These are phyloP conservation scores for Malassezia equina DNA, from an alignment of 1,284 basidiomycete genomes.

Conservation along the genomic window DNA sequence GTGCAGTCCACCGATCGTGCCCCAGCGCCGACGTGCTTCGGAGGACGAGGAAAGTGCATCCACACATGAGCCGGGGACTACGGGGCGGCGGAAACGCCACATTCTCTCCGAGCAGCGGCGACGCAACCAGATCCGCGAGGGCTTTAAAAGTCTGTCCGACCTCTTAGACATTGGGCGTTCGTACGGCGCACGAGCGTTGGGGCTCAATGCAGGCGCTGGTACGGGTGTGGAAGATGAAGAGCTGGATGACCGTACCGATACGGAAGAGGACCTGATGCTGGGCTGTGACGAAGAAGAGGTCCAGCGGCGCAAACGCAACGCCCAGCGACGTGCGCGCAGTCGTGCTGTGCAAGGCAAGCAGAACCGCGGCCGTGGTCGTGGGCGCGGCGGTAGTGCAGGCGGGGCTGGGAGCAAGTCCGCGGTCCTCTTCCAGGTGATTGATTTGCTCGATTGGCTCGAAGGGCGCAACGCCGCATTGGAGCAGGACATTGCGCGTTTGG, in stretches of 20 bases:
- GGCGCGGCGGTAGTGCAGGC: constrained; percentile 41
- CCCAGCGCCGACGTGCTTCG: not conserved
- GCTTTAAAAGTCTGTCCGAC: constrained; percentile 43
- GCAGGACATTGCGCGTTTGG: constrained; percentile 29
- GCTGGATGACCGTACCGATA: constrained; percentile 37
- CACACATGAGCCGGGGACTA: not conserved
- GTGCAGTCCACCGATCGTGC: not conserved
- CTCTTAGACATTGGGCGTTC: constrained; percentile 40
- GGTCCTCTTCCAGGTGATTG: constrained; percentile 45
- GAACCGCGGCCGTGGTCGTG: constrained; percentile 23
- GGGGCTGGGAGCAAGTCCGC: constrained; percentile 43
- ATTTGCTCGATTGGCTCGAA: constrained; percentile 42
- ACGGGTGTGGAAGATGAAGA: constrained; percentile 46
- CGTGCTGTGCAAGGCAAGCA: constrained; percentile 1
- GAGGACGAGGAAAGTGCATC: not conserved
- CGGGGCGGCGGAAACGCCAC: constrained; percentile 11
- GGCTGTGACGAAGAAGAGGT: constrained; percentile 17
- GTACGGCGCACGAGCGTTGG: constrained; percentile 41
- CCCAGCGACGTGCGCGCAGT: constrained; percentile 13
- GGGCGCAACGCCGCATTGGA: constrained; percentile 29
- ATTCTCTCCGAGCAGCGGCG: constrained; percentile 35
- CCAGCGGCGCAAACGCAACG: constrained; percentile 14
- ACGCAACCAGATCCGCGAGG: constrained; percentile 43
- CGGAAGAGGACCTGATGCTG: constrained; percentile 26
- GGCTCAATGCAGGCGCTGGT: constrained; percentile 39